phyloP scores from a whole-genome alignment of 768 basidiomycete species.

The Polyporus arcularius region DNA sequence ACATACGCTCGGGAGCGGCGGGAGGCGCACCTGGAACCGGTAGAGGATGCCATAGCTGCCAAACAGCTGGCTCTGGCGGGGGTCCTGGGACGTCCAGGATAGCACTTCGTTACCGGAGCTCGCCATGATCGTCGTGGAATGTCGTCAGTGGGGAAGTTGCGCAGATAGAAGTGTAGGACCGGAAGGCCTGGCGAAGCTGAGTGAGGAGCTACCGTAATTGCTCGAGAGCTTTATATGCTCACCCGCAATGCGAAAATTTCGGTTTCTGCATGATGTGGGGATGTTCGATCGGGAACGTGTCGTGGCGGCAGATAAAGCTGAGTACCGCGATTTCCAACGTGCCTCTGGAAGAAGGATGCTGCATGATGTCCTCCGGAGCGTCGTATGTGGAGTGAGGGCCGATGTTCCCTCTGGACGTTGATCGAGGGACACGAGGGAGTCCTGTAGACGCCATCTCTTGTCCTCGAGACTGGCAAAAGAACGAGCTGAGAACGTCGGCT shows the following conservation, averaged over 20 bases:
- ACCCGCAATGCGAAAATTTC: slow-evolving; percentile 44
- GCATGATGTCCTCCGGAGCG: slow-evolving; percentile 54
- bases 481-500: slow-evolving; percentile 19
- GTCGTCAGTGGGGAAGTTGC: slow-evolving; percentile 28
- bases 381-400: slow-evolving; percentile 74
- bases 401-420: slow-evolving; percentile 52
- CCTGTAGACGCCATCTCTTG: slow-evolving; percentile 46
- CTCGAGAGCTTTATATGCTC: slow-evolving; percentile 52
- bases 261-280: slow-evolving; percentile 53
- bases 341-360: slow-evolving; percentile 65
- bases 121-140: slow-evolving; percentile 42
- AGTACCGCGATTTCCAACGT: slow-evolving; percentile 69
- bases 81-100: slow-evolving; percentile 87
- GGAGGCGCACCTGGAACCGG: slow-evolving; percentile 66
- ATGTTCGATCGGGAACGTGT: slow-evolving; percentile 80
- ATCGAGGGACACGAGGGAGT: slow-evolving; percentile 70
- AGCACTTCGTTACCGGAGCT: slow-evolving; percentile 56
- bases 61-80: slow-evolving; percentile 81
- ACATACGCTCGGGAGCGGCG: slow-evolving; percentile 19
- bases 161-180: slow-evolving; percentile 9
- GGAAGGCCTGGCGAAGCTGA: slow-evolving; percentile 22
- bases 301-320: slow-evolving; percentile 71
- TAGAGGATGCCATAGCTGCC: slow-evolving; percentile 81
- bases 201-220: slow-evolving; percentile 14
- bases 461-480: slow-evolving; percentile 33